Evolutionary conservation across 179 eudicot species (phyloP).

Genomic region (Spergularia azorica): DNA sequence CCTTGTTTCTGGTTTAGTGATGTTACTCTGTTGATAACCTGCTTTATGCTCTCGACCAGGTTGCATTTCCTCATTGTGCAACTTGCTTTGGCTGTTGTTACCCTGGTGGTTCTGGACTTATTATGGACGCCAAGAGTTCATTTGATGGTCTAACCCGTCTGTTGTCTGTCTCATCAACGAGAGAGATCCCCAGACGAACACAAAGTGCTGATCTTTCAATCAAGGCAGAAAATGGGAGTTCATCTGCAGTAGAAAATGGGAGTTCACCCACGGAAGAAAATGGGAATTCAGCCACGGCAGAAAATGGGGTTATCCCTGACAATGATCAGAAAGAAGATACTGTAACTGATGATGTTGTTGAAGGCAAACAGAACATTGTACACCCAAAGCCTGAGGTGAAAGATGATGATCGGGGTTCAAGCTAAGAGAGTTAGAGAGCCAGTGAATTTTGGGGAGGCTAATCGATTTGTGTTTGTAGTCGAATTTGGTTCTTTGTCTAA

Average conservation of each 20-base stretch:
- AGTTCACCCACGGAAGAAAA: conserved; percentile 47
- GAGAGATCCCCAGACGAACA: conserved; percentile 58
- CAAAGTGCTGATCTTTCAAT: conserved; percentile 34
- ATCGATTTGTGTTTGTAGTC: background rate
- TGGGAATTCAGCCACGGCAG: conserved; percentile 42
- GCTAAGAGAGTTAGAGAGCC: background rate
- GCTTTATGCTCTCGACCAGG: conserved; percentile 36
- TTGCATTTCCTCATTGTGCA: conserved; percentile 81
- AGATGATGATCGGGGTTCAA: conserved; percentile 20
- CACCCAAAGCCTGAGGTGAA: conserved; percentile 25
- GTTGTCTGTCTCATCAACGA: conserved; percentile 62
- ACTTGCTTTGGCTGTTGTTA: conserved; percentile 94
- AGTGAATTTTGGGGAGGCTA: background rate
- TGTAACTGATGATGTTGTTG: conserved; percentile 24
- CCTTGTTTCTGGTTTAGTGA: background rate
- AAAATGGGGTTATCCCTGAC: conserved; percentile 53
- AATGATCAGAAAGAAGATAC: conserved; percentile 35
- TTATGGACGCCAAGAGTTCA: conserved; percentile 64
- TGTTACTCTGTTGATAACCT: background rate
- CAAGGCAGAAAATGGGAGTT: conserved; percentile 53
- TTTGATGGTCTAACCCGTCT: conserved; percentile 72
- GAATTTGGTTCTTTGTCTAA: background rate
- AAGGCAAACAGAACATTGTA: conserved; percentile 32
- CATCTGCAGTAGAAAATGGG: conserved; percentile 57
- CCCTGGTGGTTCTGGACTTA: conserved; percentile 69